Evolutionary conservation across 2,329 filamentous ascomycete genomes (phyloP), one percentile per base, ranked within the genome.

Genomic region (Colletotrichum coccodes): DNA sequence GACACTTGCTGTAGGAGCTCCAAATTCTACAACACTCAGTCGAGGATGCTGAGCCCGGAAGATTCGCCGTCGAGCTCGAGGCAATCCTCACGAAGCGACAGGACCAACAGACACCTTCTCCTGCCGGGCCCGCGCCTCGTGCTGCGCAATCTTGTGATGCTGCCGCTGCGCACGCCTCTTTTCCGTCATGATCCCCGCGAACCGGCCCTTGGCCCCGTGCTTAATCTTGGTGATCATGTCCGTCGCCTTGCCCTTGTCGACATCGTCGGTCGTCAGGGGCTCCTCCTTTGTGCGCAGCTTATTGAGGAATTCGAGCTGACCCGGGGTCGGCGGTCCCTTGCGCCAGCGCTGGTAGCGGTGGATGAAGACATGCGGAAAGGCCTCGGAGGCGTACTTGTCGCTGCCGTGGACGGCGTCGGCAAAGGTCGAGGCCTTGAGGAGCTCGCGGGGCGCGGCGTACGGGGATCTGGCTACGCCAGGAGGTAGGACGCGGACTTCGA

Each of bases 171-270:
- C 80, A 59, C 85, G 86, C 49, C 83, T 86, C 76, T 86, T 89
- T 61, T 85, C 81, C 0, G 81, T 82, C 74, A 86, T 84, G 65
- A 88, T 79, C 38, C 75, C 83, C 30, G 84, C 82, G 76, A 87
- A 94, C 81, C 81, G 89, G 71, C 80, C 92, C 78, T 84, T 88
- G 1, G 93, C 94, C 0, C 95, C 95, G 76, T 96, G 92, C 78
- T 92, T 95, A 70, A 97, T 77, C 79, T 97, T 97, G 8, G 94
- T 97, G 72, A 98, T 97, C 92, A 97, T 95, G 77, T 98, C 95
- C 5, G 87, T 87, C 5, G 94, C 95, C 76, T 89, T 90, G 8
- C 95, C 95, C 76, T 95, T 96, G 16, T 88, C 94, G 66, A 97
- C 74, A 32, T 90, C 86, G 0, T 81, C 80, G 0, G 80, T 73